These are phyloP conservation scores for Knoxdaviesia proteae DNA, from an alignment of 2,329 filamentous ascomycete species.

Conservation along the genomic window DNA sequence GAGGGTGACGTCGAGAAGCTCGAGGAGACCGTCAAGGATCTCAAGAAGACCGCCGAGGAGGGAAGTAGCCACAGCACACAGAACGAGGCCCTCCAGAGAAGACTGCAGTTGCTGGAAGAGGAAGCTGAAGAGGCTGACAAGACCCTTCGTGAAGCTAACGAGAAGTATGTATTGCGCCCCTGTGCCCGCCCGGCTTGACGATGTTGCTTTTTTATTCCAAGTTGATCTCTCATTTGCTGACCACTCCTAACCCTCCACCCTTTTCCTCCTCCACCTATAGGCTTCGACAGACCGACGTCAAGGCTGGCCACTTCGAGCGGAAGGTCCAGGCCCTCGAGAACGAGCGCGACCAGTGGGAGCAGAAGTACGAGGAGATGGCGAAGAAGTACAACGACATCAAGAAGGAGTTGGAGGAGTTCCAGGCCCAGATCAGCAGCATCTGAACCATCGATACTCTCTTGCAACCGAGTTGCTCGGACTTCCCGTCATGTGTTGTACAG, in stretches of 20 bases:
- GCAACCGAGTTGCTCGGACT: too few relatives aligned
- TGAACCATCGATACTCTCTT: slow-evolving; percentile 22
- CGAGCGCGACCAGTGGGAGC: slow-evolving; percentile 83
- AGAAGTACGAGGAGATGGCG: slow-evolving; percentile 93
- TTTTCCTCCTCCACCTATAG: slow-evolving; percentile 22
- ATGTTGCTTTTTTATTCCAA: too few relatives aligned
- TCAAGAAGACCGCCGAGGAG: slow-evolving; percentile 72
- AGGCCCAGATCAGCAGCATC: slow-evolving; percentile 82
- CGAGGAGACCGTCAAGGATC: slow-evolving; percentile 62
- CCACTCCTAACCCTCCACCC: background rate
- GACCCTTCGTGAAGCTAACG: slow-evolving; percentile 89
- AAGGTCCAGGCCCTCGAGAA: slow-evolving; percentile 94
- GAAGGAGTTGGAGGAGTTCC: slow-evolving; percentile 83
- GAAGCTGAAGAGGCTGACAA: slow-evolving; percentile 94
- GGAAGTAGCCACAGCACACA: slow-evolving; percentile 67
- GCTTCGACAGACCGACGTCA: slow-evolving; percentile 96
- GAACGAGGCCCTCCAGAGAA: slow-evolving; percentile 79
- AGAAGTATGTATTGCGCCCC: slow-evolving; percentile 57
- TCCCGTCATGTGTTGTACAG: too few relatives aligned
- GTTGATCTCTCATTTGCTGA: too few relatives aligned
- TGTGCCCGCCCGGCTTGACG: too few relatives aligned
- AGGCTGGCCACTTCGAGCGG: slow-evolving; percentile 97
- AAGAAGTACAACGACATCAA: slow-evolving; percentile 69
- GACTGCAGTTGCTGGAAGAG: slow-evolving; percentile 90
- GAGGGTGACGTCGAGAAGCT: slow-evolving; percentile 86